Evolutionary conservation across 129 eudicot species (phyloP).

Genomic region (Flaveria robusta): DNA sequence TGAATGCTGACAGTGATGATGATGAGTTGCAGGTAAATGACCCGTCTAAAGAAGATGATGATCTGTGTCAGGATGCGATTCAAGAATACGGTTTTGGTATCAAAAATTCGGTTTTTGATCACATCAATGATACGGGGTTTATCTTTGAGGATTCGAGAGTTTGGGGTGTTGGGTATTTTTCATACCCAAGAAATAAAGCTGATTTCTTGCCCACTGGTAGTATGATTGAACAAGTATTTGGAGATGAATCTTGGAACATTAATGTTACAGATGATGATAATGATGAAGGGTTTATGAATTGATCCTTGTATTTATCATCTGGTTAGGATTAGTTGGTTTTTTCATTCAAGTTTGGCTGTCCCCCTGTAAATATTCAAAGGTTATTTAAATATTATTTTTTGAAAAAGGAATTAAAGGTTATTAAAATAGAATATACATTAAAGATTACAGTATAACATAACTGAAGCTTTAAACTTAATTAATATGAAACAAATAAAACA

Average conservation of each 20-base stretch:
- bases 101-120: not conserved
- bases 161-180: slow-evolving; percentile 53
- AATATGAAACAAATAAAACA: too few species aligned
- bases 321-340: not conserved
- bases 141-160: slow-evolving; percentile 46
- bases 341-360: not conserved
- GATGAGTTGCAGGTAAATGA: slow-evolving; percentile 47
- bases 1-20: slow-evolving; percentile 60
- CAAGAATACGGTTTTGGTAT: not conserved
- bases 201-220: slow-evolving; percentile 60
- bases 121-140: not conserved
- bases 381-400: not conserved
- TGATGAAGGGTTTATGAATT: not conserved
- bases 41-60: slow-evolving; percentile 2
- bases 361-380: not conserved
- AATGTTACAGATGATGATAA: slow-evolving; percentile 20
- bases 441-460: too few species aligned
- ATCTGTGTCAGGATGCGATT: not conserved
- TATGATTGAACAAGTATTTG: slow-evolving; percentile 76
- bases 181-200: slow-evolving; percentile 37
- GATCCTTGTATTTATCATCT: not conserved
- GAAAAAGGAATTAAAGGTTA: not conserved
- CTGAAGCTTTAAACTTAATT: too few species aligned
- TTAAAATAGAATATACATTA: not conserved
- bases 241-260: slow-evolving; percentile 45